Base-by-base conservation (phyloP, 176 grass and related monocot species). In the Puccinellia tenuiflora region DNA sequence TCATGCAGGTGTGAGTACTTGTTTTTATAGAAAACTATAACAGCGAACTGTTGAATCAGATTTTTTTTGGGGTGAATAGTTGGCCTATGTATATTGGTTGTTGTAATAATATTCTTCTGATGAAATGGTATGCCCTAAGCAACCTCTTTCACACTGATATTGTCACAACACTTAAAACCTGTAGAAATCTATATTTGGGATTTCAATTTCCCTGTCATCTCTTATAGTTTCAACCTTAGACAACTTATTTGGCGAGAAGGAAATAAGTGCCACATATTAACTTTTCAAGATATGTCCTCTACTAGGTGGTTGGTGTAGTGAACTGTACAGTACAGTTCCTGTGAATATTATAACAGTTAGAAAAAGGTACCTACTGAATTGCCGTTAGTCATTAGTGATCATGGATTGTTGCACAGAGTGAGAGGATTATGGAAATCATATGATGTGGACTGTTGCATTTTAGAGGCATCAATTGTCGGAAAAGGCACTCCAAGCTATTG, bases 1-100 rank as follows among this genome's bases (percentile, higher is more conserved):
- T 61, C 94, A 97, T 84, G 94, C 94, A 88, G 94, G 92, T n/a
- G n/a, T n/a, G n/a, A n/a, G n/a, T n/a, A 31, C 63, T 86, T 1
- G 15, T 70, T 43, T 24, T 14, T 70, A 13, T 38, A 24, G 12
- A 70, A 39, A 70, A 70, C n/a, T 22, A 68, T 68, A 39, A 13
- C 5, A 4, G 21, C 40, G 40, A 34, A 34, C 4, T 34, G 33
- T 34, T 2, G 33, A 34, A 34, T 2, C 33, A 34, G 33, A 34
- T 34, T 34, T 34, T 34, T 34, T 34, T 34, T 34, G 33, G 33
- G 2, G 33, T 34, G 33, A 64, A 7, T 18, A 66, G 3, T 13
- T 66, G 16, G 56, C 21, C 14, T 86, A 18, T 53, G 33, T 67
- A 74, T 75, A 35, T 25, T 56, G n/a, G 25, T 68, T 43, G 17